Conservation (phyloP, 805 yeast genomes). For the Scheffersomyces ergatensis region DNA sequence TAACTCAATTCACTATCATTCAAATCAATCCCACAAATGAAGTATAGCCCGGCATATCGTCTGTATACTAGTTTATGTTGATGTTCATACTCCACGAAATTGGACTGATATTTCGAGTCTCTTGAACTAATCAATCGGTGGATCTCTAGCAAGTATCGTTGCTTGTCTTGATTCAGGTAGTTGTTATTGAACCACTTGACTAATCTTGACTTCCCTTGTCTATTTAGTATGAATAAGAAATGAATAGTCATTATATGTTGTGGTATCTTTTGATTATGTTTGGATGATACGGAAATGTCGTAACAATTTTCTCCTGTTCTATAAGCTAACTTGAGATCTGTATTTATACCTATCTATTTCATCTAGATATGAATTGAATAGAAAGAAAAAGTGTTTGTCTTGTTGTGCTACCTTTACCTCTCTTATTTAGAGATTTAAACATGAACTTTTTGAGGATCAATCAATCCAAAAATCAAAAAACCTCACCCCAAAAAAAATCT, state of each 20-base stretch:
- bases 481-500: too few species aligned
- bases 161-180: slow-evolving; percentile 27
- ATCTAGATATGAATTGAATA: too few species aligned
- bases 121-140: slow-evolving; percentile 79
- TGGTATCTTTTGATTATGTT: neutral
- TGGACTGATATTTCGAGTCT: slow-evolving; percentile 80
- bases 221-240: slow-evolving; percentile 76
- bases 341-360: too few species aligned
- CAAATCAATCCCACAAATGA: slow-evolving; percentile 79
- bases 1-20: slow-evolving; percentile 79
- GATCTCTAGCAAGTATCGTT: slow-evolving; percentile 53
- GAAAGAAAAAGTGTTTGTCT: too few species aligned
- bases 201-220: slow-evolving; percentile 90
- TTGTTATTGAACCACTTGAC: slow-evolving; percentile 66
- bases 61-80: slow-evolving; percentile 72
- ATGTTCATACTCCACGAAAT: slow-evolving; percentile 61
- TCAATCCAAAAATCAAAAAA: too few species aligned
- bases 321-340: too few species aligned
- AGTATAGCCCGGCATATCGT: slow-evolving; percentile 88
- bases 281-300: too few species aligned
- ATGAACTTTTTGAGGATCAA: too few species aligned
- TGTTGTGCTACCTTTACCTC: too few species aligned
- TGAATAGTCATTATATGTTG: slow-evolving; percentile 63
- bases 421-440: too few species aligned
- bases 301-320: too few species aligned